Percentiles rank a stretch among this genome's conserved stretches.
Conservation (phyloP, 176 grass and related monocot species). For the Lolium multiflorum region DNA sequence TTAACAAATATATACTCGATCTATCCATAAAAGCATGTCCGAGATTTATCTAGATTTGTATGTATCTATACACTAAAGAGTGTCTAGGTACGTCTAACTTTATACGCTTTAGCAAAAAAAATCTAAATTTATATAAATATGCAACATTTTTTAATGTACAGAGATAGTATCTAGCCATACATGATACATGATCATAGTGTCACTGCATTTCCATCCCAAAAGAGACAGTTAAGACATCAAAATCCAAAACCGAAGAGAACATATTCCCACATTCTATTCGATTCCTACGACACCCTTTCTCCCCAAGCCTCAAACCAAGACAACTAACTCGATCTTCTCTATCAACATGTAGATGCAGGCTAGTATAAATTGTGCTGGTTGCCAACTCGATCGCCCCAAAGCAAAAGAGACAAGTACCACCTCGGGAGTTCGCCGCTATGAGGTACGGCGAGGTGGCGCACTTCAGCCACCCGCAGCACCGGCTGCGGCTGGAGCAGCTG, state of each 20-base stretch:
- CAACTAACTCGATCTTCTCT: not conserved
- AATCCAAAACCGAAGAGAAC: conserved; percentile 29
- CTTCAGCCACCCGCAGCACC: conserved; percentile 95
- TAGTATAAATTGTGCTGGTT: not conserved
- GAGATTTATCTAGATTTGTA: too few relatives aligned
- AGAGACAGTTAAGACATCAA: not conserved
- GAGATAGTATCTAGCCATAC: too few relatives aligned
- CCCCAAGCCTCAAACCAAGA: conserved; percentile 4
- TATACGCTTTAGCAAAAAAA: too few relatives aligned
- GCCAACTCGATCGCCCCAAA: not conserved
- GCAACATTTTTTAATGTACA: too few relatives aligned
- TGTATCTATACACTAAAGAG: too few relatives aligned
- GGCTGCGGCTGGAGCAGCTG: conserved; percentile 74
- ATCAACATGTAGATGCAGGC: not conserved
- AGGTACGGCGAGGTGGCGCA: conserved; percentile 86
- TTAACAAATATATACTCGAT: not conserved
- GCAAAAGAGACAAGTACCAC: not conserved
- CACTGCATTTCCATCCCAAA: too few relatives aligned
- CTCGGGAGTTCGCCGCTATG: conserved; percentile 43
- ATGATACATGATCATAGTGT: not conserved
- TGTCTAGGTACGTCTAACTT: too few relatives aligned
- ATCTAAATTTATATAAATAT: too few relatives aligned
- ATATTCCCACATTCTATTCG: conserved; percentile 48
- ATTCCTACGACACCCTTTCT: conserved; percentile 47
- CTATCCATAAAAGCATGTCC: too few relatives aligned